A percentile compares a stretch with the other conserved stretches of the same genome.
These are phyloP conservation scores for Blastomyces emzantsi DNA, from an alignment of 2,329 filamentous ascomycete species.

Conservation along the genomic window DNA sequence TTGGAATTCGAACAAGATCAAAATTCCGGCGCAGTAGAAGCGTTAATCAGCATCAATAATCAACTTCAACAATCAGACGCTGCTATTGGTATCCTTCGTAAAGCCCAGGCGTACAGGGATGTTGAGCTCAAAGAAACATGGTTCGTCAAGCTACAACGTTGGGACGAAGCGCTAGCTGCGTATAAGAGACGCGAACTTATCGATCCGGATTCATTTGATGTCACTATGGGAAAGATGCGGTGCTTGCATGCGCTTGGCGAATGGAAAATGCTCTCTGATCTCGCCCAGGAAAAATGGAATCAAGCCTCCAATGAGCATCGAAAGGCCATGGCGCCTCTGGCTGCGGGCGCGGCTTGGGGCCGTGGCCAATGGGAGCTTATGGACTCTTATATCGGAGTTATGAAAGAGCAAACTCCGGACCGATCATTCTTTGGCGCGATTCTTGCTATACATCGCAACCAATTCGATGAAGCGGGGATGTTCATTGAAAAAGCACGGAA, in stretches of 20 bases:
- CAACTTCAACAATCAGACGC: constrained; percentile 97
- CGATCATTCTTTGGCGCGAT: constrained; percentile 97
- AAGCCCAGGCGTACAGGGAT: constrained; percentile 91
- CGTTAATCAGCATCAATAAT: constrained; percentile 98
- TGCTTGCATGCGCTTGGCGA: constrained; percentile 95
- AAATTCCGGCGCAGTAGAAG: constrained; percentile 89
- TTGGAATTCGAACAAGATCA: constrained; percentile 97
- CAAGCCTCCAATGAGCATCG: constrained; percentile 81
- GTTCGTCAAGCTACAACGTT: constrained; percentile 97
- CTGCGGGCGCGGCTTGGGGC: constrained; percentile 93
- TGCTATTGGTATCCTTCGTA: constrained; percentile 92
- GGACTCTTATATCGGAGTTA: constrained; percentile 92
- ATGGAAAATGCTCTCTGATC: constrained; percentile 83
- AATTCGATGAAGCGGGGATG: constrained; percentile 80
- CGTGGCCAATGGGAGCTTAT: constrained; percentile 95
- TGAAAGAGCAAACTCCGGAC: constrained; percentile 90
- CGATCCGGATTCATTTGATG: constrained; percentile 72
- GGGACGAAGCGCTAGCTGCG: constrained; percentile 91
- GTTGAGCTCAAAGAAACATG: constrained; percentile 96
- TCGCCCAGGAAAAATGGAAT: constrained; percentile 90
- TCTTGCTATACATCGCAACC: constrained; percentile 85
- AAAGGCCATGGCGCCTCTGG: constrained; percentile 82
- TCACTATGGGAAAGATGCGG: constrained; percentile 99
- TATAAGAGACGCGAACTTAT: constrained; percentile 67
- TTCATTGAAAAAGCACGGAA: constrained; percentile 90